Percentiles rank a stretch among this genome's conserved stretches.
Conservation (phyloP, 1,284 basidiomycete species). For the Erythrobasidium hasegawianum region DNA sequence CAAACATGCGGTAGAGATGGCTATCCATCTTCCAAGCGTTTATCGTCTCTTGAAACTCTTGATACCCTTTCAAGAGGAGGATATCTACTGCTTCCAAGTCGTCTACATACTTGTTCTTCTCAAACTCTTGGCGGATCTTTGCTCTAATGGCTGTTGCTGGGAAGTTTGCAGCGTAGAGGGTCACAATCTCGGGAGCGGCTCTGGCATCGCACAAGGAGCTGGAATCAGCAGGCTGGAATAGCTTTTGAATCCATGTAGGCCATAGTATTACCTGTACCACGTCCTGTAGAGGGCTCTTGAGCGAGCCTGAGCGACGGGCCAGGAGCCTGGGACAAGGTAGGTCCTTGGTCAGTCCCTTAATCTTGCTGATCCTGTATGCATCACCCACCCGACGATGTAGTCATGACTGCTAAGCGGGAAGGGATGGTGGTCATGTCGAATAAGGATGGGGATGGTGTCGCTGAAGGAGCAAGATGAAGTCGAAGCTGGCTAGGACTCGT, state of each 20-base stretch:
- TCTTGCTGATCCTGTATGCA: background rate
- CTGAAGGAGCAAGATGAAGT: background rate
- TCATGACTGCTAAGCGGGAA: slow-evolving; percentile 72
- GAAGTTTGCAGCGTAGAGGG: slow-evolving; percentile 77
- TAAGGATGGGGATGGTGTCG: background rate
- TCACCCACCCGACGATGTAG: slow-evolving; percentile 56
- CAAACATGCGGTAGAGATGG: slow-evolving; percentile 50
- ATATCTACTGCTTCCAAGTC: slow-evolving; percentile 83
- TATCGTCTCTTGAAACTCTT: slow-evolving; percentile 73
- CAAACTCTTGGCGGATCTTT: slow-evolving; percentile 81
- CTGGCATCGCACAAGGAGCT: slow-evolving; percentile 6
- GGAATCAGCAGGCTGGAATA: slow-evolving; percentile 1
- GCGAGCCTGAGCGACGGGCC: slow-evolving; percentile 66
- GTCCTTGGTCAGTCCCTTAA: background rate
- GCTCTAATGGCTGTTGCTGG: slow-evolving; percentile 76
- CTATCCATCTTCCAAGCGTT: slow-evolving; percentile 44
- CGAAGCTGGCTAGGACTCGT: background rate
- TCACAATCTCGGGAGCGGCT: slow-evolving; percentile 83
- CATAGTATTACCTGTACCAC: slow-evolving; percentile 72
- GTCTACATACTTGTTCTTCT: slow-evolving; percentile 75
- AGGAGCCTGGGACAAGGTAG: slow-evolving; percentile 47
- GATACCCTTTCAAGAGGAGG: slow-evolving; percentile 76
- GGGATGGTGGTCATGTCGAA: slow-evolving; percentile 71
- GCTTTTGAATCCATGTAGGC: background rate
- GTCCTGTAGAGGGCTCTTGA: slow-evolving; percentile 79